Evolutionary conservation across 2,329 filamentous ascomycete genomes (phyloP), one percentile per base, ranked within the genome.

Genomic region (Penicillium sp.): DNA sequence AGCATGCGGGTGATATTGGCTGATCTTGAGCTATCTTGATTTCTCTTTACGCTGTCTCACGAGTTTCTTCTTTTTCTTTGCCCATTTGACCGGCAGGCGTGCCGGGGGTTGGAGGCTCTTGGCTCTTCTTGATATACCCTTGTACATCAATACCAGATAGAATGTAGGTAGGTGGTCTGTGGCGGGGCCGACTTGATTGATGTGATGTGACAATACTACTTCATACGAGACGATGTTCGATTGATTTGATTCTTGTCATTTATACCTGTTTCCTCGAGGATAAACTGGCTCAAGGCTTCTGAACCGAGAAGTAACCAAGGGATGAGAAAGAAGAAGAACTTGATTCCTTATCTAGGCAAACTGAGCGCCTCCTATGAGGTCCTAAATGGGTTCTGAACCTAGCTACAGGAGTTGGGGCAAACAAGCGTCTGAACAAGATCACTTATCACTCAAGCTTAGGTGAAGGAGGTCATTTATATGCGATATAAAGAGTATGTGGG

Each of bases 131-230:
- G 58, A 61, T 65, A 61, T 65, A 63, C 60, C 59, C 58, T 56
- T 65, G 60, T 65, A 65, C 60, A 65, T 65, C 62, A 63, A 60
- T 59, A 49, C 53, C 57, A 57, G 56, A 65, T 65, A 65, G 61
- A 65, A 53, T 62, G 53, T 51, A 54, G 56, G 49, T 55, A 53
- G 47, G 54, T 56, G 48, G 54, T 53, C 52, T 59, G 47, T 35
- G 52, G 23, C 29, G 23, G 50, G 26, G 47, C 43, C 39, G 27
- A 41, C 29, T 42, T 43, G 19, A 30, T 42, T 43, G 51, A 44
- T 49, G 45, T 51, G 51, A 51, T 49, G 51, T 52, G 42, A 47
- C 32, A 51, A 51, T 51, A 43, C 26, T 50, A 51, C 13, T 34
- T 16, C 51, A 57, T 53, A 57, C 51, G 50, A 51, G 38, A 38